A percentile compares a stretch with the other conserved stretches of the same genome.
Evolutionary conservation across 1,284 basidiomycete genomes (phyloP).

Genomic region (Austroboletus novae-zelandiae): DNA sequence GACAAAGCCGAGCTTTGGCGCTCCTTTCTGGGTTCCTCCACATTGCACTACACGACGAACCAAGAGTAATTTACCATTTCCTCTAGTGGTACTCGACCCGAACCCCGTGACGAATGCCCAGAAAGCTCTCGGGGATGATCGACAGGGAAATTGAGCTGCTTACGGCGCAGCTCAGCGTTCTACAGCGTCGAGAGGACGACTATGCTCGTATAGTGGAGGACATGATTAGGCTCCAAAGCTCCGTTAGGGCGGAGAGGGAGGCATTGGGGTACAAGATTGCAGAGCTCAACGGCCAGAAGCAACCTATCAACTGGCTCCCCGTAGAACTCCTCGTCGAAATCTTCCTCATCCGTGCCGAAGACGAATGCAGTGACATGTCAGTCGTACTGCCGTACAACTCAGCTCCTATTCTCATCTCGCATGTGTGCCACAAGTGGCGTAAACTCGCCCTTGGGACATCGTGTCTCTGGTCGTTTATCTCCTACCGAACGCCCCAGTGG

Average conservation of each 20-base stretch:
- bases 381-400: slow-evolving; percentile 26
- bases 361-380: slow-evolving; percentile 15
- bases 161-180: slow-evolving; percentile 36
- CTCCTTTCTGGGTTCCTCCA: not conserved
- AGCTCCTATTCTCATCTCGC: slow-evolving; percentile 40
- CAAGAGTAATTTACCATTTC: not conserved
- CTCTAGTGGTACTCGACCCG: not conserved
- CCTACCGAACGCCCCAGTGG: slow-evolving; percentile 29
- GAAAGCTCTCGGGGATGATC: slow-evolving; percentile 24
- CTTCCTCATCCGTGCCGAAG: slow-evolving; percentile 35
- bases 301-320: slow-evolving; percentile 50
- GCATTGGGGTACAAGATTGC: slow-evolving; percentile 28
- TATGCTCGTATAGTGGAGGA: slow-evolving; percentile 39
- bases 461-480: slow-evolving; percentile 43
- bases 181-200: slow-evolving; percentile 38
- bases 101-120: slow-evolving; percentile 18
- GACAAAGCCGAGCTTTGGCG: not conserved
- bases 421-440: slow-evolving; percentile 49
- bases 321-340: slow-evolving; percentile 45
- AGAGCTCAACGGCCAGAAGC: slow-evolving; percentile 37
- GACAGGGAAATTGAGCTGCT: slow-evolving; percentile 37
- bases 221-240: slow-evolving; percentile 37
- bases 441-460: slow-evolving; percentile 40
- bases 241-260: slow-evolving; percentile 33
- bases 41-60: slow-evolving; percentile 2